phyloP scores from a whole-genome alignment of 257 asterid genomes.

The Scutellaria galericulata region DNA sequence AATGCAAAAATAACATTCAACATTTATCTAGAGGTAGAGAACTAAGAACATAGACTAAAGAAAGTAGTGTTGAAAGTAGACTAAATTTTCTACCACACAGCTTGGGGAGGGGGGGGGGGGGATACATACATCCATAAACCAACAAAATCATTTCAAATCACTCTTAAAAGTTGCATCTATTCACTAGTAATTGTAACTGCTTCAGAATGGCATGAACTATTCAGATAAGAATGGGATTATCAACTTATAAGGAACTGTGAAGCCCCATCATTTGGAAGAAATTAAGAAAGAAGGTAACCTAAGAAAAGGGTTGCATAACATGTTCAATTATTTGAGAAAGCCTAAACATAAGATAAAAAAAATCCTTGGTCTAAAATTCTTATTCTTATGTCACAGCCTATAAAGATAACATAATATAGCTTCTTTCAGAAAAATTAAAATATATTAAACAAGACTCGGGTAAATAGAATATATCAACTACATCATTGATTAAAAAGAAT shows the following conservation, averaged over 20 bases:
- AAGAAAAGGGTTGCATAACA: not conserved
- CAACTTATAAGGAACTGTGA: not conserved
- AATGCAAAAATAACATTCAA: not conserved
- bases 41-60: not conserved
- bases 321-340: conserved; percentile 4
- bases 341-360: conserved; percentile 7
- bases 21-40: not conserved
- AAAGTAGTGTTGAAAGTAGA: not conserved
- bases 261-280: not conserved
- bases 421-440: conserved; percentile 6
- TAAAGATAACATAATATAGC: not conserved
- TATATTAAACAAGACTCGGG: conserved; percentile 7
- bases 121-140: not conserved
- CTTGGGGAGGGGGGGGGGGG: too few species aligned
- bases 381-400: not conserved
- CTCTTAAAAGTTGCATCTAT: not conserved
- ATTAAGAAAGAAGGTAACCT: conserved; percentile 3
- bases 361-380: conserved; percentile 1
- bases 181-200: conserved; percentile 12
- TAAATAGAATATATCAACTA: conserved; percentile 24
- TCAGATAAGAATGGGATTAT: conserved; percentile 19
- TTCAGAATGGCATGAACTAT: conserved; percentile 5
- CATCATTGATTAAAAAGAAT: not conserved
- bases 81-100: too few species aligned
- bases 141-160: not conserved